Percentiles rank a stretch among this genome's conserved stretches.
phyloP scores from a whole-genome alignment of 371 early-diverging fungal species.

The Chytridium lagenaria region DNA sequence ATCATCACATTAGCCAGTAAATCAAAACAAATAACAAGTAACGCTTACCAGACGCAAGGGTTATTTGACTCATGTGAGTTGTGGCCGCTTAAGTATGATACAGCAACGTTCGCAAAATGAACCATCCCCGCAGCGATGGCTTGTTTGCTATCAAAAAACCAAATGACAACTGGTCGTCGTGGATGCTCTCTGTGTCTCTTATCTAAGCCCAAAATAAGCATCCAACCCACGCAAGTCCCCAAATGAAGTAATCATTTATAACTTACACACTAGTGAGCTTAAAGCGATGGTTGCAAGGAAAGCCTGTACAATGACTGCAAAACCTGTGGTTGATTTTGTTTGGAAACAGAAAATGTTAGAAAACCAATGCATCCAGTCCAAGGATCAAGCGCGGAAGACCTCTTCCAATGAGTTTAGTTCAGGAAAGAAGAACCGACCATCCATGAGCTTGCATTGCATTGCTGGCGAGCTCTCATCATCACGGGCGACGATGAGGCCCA shows the following conservation, averaged over 20 bases:
- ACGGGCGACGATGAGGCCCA: neutral
- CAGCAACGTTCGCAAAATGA: slow-evolving; percentile 45
- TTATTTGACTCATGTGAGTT: slow-evolving; percentile 31
- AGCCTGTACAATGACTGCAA: slow-evolving; percentile 47
- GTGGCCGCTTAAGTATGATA: slow-evolving; percentile 32
- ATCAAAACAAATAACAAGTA: neutral
- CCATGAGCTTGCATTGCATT: slow-evolving; percentile 18
- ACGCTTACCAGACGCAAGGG: slow-evolving; percentile 45
- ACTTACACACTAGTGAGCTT: slow-evolving; percentile 39
- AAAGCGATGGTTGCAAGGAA: slow-evolving; percentile 44
- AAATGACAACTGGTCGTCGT: slow-evolving; percentile 35
- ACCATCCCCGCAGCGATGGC: slow-evolving; percentile 48
- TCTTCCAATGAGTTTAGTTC: neutral
- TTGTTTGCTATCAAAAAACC: slow-evolving; percentile 53
- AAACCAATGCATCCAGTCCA: neutral
- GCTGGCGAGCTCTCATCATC: neutral
- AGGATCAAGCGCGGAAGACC: neutral
- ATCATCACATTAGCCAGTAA: neutral
- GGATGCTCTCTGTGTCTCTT: slow-evolving; percentile 38
- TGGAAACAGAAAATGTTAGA: slow-evolving; percentile 1
- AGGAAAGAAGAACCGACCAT: slow-evolving; percentile 2
- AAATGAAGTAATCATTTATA: too few species aligned
- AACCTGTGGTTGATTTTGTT: slow-evolving; percentile 28
- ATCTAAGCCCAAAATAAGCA: too few species aligned
- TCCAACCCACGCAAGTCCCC: too few species aligned